Evolutionary conservation across 495 filamentous ascomycete genomes (phyloP).

Genomic region (Talaromyces thailandensis): DNA sequence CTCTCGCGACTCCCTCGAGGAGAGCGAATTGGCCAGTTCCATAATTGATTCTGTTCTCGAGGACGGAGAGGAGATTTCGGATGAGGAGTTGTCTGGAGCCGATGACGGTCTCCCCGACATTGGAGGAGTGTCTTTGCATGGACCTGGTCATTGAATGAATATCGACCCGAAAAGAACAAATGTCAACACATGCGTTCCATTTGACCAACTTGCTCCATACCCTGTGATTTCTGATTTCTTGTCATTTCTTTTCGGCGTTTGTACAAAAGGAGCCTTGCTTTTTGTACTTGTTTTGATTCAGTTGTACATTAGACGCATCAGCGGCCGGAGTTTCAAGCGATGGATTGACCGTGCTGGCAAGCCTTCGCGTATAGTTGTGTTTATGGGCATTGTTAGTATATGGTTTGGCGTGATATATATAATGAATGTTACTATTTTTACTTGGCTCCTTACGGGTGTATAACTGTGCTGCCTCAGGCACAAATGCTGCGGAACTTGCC

Average conservation of each 20-base stretch:
- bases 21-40: constrained; percentile 35
- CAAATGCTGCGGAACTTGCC: background rate
- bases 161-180: background rate
- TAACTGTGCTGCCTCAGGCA: background rate
- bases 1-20: constrained; percentile 44
- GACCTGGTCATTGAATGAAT: background rate
- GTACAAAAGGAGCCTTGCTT: background rate
- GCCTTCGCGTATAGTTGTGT: background rate
- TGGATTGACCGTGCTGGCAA: background rate
- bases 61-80: constrained; percentile 6
- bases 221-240: background rate
- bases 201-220: background rate
- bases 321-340: background rate
- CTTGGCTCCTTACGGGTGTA: background rate
- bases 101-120: constrained; percentile 6
- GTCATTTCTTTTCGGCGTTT: background rate
- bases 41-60: constrained; percentile 25
- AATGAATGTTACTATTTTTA: background rate
- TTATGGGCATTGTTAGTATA: background rate
- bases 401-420: background rate
- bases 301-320: constrained; percentile 1
- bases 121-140: constrained; percentile 2
- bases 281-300: background rate
- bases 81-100: constrained; percentile 11
- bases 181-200: background rate